Conservation (phyloP, 768 basidiomycete species). For the Clitopilus passeckerianus region DNA sequence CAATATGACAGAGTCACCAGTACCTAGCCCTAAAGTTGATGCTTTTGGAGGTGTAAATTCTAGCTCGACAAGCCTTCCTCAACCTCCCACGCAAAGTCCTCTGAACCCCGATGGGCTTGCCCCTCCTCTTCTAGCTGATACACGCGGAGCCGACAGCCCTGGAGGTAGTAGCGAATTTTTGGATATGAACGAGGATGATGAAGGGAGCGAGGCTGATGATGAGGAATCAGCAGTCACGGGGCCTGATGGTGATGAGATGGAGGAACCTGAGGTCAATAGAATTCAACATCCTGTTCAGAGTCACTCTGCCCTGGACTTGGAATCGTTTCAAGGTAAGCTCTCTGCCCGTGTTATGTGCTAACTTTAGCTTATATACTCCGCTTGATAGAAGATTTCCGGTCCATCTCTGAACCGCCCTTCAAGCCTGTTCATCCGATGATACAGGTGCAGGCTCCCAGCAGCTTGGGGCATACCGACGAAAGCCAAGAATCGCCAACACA, state of each 20-base stretch:
- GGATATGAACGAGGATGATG: constrained; percentile 48
- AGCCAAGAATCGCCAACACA: neutral
- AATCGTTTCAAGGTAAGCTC: neutral
- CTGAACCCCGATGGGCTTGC: neutral
- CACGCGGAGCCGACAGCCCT: constrained; percentile 8
- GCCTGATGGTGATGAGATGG: constrained; percentile 25
- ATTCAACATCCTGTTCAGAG: constrained; percentile 3
- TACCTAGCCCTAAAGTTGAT: constrained; percentile 44
- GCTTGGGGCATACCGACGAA: neutral
- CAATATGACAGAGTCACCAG: constrained; percentile 61
- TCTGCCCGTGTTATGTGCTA: neutral
- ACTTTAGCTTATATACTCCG: neutral
- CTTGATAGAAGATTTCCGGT: neutral
- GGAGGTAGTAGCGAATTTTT: constrained; percentile 49
- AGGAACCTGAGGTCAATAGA: constrained; percentile 9
- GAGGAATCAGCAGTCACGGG: constrained; percentile 7
- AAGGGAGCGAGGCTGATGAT: constrained; percentile 27
- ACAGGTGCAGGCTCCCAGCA: neutral
- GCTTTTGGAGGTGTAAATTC: constrained; percentile 24
- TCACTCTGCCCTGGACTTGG: neutral
- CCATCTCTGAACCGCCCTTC: neutral
- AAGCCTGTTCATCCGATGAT: neutral
- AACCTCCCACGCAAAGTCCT: constrained; percentile 4
- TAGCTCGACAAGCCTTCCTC: constrained; percentile 1
- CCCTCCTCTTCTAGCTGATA: neutral